Base-by-base conservation (phyloP, 148 eudicot genomes). In the Talinum fruticosum region DNA sequence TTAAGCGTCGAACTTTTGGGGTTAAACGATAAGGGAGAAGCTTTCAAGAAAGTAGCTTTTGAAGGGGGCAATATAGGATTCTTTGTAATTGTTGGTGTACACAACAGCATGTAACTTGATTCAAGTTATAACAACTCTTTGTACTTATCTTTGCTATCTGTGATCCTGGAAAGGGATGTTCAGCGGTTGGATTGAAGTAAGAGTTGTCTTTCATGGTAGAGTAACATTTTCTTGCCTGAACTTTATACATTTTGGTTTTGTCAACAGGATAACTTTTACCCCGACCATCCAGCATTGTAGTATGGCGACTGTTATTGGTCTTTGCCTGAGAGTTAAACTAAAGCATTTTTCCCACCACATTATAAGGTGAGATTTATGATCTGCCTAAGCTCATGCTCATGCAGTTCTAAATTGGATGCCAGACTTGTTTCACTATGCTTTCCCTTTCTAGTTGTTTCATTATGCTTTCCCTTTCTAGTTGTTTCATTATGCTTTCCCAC, bases 231-330 rank as follows among this genome's bases (percentile, higher is more conserved):
- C 14, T 4, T 68, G 62, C 38, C 59, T 75, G 64, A 72, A 64
- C 30, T 45, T 29, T 23, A 8, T 76, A 54, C 45, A 37, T 66
- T 37, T 19, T 53, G 66, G 54, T 76, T 24, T 65, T 10, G 33
- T 79, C 29, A 74, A 78, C 88, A 92, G 98, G 97, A 88, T 92
- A 59, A 90, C 89, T 76, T 94, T 94, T 86, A 94, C 97, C 14
- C 97, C 96, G 68, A 94, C 97, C 44, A 90, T 92, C 74, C 98
- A 88, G 82, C 95, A 92, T 47, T 94, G 97, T 82, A 92, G 89
- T 82, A 92, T 94, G 98, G 98, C 97, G 26, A 88, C 92, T 1
- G 92, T 94, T 28, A 94, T 94, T 73, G 98, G 98, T 71, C 81
- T 94, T 34, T 94, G 98, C 85, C 85, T 94, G 32, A 87, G 98